Base-by-base conservation (phyloP, 1,139 yeast species). In the Saccharomyces hybrid region DNA sequence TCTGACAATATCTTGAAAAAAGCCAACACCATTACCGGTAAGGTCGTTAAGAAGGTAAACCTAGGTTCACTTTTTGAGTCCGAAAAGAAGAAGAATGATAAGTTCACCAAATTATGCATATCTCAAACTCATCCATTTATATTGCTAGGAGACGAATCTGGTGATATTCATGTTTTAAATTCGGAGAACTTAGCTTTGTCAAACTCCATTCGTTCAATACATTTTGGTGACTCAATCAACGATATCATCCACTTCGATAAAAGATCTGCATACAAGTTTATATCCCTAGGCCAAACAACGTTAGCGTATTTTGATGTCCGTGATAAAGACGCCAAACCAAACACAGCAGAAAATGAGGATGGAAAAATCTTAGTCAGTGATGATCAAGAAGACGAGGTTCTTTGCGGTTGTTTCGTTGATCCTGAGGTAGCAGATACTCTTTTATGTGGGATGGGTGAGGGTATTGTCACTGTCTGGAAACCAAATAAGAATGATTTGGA, bases 311-410 rank as follows among this genome's bases (percentile, higher is more conserved):
- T 91, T 63, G 98, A 93, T 69, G 76, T 86, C 3, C 76, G 97
- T 54, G 88, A 87, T 5, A 62, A 63, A 27, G 62, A 61, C 46
- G 47, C 53, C 16, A 67, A 64, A 38, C 53, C 55, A 28, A 54
- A 57, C 2, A 51, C 57, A 23, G 52, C 58, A 2, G 59, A 55
- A 26, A 47, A 47, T 5, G 26, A 23, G 14, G 86, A 85, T 11
- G 73, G 67, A 14, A 73, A 72, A 13, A 69, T 83, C 0, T 65
- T 82, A 3, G 75, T 80, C 1, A 83, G 82, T 41, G 98, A 90
- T 61, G 93, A 90, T 65, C 98, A 93, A 72, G 97, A 88, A 61
- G 98, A 93, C 65, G 99, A 93, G 67, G 74, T 93, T 32, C 72
- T 91, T 51, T 78, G 93, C 51, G 86, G 90, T 68, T 76, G 88